Evolutionary conservation across 495 filamentous ascomycete species (phyloP), one percentile per base, ranked within the genome.

Genomic region (Cladorrhinum samala): DNA sequence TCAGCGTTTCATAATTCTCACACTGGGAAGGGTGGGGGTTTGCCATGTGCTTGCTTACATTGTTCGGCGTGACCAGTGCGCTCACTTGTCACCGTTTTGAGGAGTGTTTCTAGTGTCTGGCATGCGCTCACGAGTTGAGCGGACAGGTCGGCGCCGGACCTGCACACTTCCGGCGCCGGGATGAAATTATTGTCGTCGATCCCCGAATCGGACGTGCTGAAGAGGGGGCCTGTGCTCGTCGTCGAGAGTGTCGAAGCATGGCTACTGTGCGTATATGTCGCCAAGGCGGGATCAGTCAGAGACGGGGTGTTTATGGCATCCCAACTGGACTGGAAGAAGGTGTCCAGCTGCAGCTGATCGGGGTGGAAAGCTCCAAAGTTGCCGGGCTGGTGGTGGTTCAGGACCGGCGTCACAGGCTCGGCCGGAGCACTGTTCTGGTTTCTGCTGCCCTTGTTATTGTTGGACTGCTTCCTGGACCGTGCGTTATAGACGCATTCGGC

Each of bases 171-270:
- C 19, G 42, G 42, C 42, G 42, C 42, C 42, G 18, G 42, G n/a
- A 45, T 45, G 9, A 45, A 45, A 45, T 45, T 45, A 45, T 45
- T 23, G 42, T 23, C 42, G 42, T 16, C 18, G 42, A 45, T 45
- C 3, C 42, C 42, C 18, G 42, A 45, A 11, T 45, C 42, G 18
- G 42, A 45, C 14, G 42, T 23, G 42, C 19, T 45, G 42, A 45
- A 45, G 42, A 45, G 11, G 42, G 42, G 18, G 42, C 42, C 42
- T 45, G 42, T 45, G 42, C 42, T 45, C 42, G 42, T 45, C 42
- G 42, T 45, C 42, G 42, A 45, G 42, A 45, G 42, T 45, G 42
- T 45, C 17, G 42, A 45, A 45, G 42, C 42, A 45, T 45, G n/a
- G 42, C 42, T 18, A 45, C 42, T 45, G 42, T 45, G 18, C 18